Conservation (phyloP, 2,329 filamentous ascomycete genomes). For the Incumbomyces lentus region DNA sequence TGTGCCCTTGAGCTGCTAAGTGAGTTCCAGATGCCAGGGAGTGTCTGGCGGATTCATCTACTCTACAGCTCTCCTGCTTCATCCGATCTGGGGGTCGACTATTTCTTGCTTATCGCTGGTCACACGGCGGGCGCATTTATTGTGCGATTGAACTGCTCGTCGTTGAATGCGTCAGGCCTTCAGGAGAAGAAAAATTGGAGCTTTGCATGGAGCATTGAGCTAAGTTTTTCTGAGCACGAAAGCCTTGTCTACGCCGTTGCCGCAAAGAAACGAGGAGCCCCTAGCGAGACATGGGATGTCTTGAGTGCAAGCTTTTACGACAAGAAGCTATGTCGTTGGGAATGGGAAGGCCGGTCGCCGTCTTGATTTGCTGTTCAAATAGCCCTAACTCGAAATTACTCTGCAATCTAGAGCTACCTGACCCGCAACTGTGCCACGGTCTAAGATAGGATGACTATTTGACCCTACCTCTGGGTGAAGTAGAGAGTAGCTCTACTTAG, state of each 20-base stretch:
- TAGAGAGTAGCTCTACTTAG: too few relatives aligned
- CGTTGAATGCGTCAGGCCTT: constrained; percentile 8
- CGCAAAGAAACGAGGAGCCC: constrained; percentile 26
- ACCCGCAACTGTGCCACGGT: too few relatives aligned
- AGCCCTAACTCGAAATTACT: too few relatives aligned
- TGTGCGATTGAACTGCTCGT: constrained; percentile 33
- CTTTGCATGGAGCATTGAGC: constrained; percentile 57
- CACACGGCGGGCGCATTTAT: constrained; percentile 82
- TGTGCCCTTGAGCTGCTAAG: constrained; percentile 26
- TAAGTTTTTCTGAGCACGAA: constrained; percentile 69
- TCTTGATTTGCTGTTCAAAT: too few relatives aligned
- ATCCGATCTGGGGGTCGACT: constrained; percentile 18
- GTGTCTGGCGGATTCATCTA: constrained; percentile 76
- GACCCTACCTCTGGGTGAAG: too few relatives aligned
- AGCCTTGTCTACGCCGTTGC: constrained; percentile 95
- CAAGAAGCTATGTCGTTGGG: constrained; percentile 41
- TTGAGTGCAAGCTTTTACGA: constrained; percentile 47
- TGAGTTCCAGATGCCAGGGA: constrained; percentile 59
- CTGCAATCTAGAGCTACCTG: too few relatives aligned
- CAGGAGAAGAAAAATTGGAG: constrained; percentile 24
- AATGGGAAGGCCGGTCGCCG: constrained; percentile 18
- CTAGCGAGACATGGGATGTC: constrained; percentile 25
- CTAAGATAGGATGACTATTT: too few relatives aligned
- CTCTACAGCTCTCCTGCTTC: constrained; percentile 17
- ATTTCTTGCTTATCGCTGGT: constrained; percentile 68